Percentiles rank a stretch among this genome's conserved stretches.
Evolutionary conservation across 306 rosid species (phyloP).

Genomic region (Parietaria judaica): DNA sequence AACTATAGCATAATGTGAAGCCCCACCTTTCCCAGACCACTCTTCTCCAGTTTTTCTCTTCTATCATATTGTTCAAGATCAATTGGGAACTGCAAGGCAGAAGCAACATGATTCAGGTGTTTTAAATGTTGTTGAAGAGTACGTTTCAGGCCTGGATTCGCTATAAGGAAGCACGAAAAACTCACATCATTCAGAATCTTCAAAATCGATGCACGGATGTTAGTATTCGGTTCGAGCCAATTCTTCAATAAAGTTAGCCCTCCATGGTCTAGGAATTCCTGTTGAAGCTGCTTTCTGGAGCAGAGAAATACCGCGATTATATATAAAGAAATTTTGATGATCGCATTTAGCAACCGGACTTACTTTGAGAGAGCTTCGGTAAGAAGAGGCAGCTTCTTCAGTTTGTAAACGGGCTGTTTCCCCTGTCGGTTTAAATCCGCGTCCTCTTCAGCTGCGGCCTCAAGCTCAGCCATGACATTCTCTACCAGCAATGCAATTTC

Average conservation of each 20-base stretch:
- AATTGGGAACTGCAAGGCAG: constrained; percentile 64
- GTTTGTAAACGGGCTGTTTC: constrained; percentile 83
- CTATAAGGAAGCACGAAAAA: constrained; percentile 11
- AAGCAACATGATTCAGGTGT: constrained; percentile 21
- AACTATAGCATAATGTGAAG: neutral
- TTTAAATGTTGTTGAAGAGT: constrained; percentile 7
- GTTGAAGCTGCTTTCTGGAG: constrained; percentile 82
- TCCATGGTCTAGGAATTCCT: constrained; percentile 88
- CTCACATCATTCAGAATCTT: constrained; percentile 77
- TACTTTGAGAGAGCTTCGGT: constrained; percentile 90
- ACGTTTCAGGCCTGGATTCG: too few species aligned
- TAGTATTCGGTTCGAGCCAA: constrained; percentile 94
- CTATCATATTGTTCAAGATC: constrained; percentile 89
- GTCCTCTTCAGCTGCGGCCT: constrained; percentile 93
- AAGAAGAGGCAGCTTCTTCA: constrained; percentile 77
- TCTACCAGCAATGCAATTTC: constrained; percentile 86
- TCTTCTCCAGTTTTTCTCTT: constrained; percentile 85
- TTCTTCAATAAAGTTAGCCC: constrained; percentile 68
- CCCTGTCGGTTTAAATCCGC: constrained; percentile 76
- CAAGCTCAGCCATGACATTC: constrained; percentile 96
- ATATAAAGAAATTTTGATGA: constrained; percentile 8
- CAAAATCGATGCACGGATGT: constrained; percentile 75
- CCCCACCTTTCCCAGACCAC: constrained; percentile 96
- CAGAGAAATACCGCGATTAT: neutral
- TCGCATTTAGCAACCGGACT: constrained; percentile 13